Conservation (phyloP, 2,329 filamentous ascomycete genomes). For the Cladophialophora psammophila region DNA sequence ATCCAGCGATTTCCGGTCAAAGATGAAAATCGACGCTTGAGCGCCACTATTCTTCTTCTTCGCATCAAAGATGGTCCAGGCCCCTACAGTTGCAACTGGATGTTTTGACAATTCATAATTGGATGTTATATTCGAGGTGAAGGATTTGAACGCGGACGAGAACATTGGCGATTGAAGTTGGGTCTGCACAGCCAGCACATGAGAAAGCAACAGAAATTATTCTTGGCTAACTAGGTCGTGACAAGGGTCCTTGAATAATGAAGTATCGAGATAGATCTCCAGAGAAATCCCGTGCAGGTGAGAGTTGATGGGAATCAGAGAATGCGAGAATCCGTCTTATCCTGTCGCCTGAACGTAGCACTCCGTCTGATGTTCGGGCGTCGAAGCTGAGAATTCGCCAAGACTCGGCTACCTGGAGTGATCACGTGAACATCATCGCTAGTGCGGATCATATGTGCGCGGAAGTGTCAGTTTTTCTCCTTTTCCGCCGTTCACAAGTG, state of each 20-base stretch:
- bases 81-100: slow-evolving; percentile 80
- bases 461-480: background rate
- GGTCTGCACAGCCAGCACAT: slow-evolving; percentile 11
- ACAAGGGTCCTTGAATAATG: background rate
- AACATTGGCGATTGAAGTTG: slow-evolving; percentile 69
- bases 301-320: background rate
- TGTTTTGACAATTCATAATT: slow-evolving; percentile 85
- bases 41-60: slow-evolving; percentile 96
- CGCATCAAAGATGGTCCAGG: slow-evolving; percentile 97
- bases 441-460: background rate
- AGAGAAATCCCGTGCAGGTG: background rate
- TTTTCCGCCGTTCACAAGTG: background rate
- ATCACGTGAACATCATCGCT: background rate
- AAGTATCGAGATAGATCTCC: background rate
- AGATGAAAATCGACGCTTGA: slow-evolving; percentile 88
- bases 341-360: background rate
- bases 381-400: background rate
- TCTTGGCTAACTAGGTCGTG: background rate
- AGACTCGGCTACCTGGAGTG: background rate
- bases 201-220: background rate
- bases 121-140: slow-evolving; percentile 88
- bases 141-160: slow-evolving; percentile 90
- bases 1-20: slow-evolving; percentile 87
- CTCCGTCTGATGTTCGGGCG: background rate
- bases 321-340: background rate